Percentiles rank a stretch among this genome's conserved stretches.
These are phyloP conservation scores for Beauveria sp. DNA, from an alignment of 2,329 filamentous ascomycete species.

Conservation along the genomic window DNA sequence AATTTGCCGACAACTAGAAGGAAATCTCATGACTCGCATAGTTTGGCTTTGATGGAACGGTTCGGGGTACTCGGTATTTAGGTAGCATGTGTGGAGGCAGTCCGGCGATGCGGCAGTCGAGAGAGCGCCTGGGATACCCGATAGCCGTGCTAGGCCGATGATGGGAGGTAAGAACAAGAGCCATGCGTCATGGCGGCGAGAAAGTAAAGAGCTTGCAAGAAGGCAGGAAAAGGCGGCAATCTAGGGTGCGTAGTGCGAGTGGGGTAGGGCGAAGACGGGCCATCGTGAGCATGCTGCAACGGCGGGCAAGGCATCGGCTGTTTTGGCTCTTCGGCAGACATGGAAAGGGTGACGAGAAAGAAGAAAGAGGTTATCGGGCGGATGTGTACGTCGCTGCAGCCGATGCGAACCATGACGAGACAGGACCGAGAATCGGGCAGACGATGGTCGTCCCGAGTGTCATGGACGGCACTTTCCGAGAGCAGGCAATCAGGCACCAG, in stretches of 20 bases:
- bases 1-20: neutral
- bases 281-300: neutral
- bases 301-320: neutral
- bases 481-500: neutral
- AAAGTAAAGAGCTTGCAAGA: neutral
- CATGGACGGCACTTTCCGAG: neutral
- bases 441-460: neutral
- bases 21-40: slow-evolving; percentile 1
- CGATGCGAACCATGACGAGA: neutral
- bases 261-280: neutral
- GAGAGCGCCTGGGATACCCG: neutral
- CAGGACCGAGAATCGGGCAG: neutral
- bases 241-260: neutral
- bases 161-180: neutral
- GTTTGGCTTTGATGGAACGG: neutral
- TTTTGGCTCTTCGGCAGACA: neutral
- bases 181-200: neutral
- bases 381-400: neutral
- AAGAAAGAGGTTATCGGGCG: neutral
- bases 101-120: neutral
- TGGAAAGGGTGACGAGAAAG: neutral
- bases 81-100: neutral
- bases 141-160: slow-evolving; percentile 3
- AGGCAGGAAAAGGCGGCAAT: neutral
- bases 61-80: neutral